phyloP scores from a whole-genome alignment of 805 yeast species.

The Candida nanaspora region DNA sequence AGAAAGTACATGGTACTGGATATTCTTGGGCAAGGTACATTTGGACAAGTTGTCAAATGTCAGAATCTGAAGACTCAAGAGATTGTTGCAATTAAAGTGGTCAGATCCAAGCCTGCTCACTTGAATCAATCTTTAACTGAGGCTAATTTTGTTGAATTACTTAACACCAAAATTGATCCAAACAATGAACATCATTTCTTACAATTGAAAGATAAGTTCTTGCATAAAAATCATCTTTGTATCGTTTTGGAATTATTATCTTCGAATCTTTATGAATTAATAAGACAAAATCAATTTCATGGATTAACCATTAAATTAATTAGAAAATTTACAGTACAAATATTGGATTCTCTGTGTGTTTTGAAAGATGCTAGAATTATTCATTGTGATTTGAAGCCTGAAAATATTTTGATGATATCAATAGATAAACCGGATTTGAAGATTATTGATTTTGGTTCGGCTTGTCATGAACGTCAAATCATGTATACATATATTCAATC shows the following conservation, averaged over 20 bases:
- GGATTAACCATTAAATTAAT: constrained; percentile 81
- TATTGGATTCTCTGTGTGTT: constrained; percentile 72
- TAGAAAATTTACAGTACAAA: constrained; percentile 68
- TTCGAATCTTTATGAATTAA: constrained; percentile 80
- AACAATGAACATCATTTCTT: constrained; percentile 68
- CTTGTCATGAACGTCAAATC: constrained; percentile 87
- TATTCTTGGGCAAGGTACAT: constrained; percentile 91
- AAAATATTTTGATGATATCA: constrained; percentile 74
- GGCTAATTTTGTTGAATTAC: constrained; percentile 74
- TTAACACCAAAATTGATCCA: constrained; percentile 68
- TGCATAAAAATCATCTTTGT: constrained; percentile 90
- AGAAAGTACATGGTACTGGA: constrained; percentile 85
- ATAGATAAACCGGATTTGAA: constrained; percentile 83
- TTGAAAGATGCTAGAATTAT: constrained; percentile 79
- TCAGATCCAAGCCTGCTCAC: constrained; percentile 86
- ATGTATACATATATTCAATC: constrained; percentile 89
- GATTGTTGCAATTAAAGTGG: constrained; percentile 89
- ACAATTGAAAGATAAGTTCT: constrained; percentile 76
- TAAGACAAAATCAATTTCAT: constrained; percentile 88
- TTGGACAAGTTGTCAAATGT: constrained; percentile 97
- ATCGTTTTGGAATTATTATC: constrained; percentile 86
- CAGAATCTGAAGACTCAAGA: constrained; percentile 70
- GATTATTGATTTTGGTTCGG: constrained; percentile 93
- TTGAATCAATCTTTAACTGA: constrained; percentile 89
- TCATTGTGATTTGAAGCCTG: constrained; percentile 97